Base-by-base conservation (phyloP, 108 stramenopile species). In the Discostella pseudostelligera region DNA sequence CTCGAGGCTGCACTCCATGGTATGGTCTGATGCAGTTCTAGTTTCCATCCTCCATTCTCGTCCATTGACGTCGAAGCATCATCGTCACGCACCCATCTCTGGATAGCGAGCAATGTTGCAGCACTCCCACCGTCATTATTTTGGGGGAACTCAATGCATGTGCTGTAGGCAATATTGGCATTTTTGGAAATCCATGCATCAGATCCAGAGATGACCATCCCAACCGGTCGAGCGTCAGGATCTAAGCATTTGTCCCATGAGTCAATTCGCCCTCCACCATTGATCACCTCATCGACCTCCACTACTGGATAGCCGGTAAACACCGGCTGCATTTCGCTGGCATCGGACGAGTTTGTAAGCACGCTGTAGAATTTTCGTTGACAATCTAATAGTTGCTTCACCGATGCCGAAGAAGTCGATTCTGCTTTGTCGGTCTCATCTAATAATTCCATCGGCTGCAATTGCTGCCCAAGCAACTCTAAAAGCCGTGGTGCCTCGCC, bases 1-100 rank as follows among this genome's bases (percentile, higher is more conserved):
- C 71, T 78, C 1, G 80, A 65, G 20, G 78, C 84, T 14, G 70
- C 39, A 62, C 75, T 83, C 90, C 90, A 92, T 2, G 90, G 90
- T 53, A 92, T 92, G 0, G 87, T 92, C 59, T 92, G 87, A 65
- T 92, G 90, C 26, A 87, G 55, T 24, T 70, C 73, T 17, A 92
- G 72, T 49, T 82, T 87, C 90, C 90, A 92, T 12, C 79, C 79
- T 26, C 76, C 78, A 8, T 68, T 21, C 0, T 42, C 56, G 26
- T 32, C 32, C 32, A 32, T 32, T 32, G 32, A 4, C 5, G 32
- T 32, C 32, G 32, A 3, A 32, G 5, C 32, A 32, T 5, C 32
- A 5, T 50, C 56, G 24, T 57, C 59, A 35, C 83, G 74, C 37
- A 45, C 55, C 84, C 87, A 92, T 50, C 79, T 48, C 67, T 92